Evolutionary conservation across 2,329 filamentous ascomycete genomes (phyloP).

Genomic region (Epichloe baconii): DNA sequence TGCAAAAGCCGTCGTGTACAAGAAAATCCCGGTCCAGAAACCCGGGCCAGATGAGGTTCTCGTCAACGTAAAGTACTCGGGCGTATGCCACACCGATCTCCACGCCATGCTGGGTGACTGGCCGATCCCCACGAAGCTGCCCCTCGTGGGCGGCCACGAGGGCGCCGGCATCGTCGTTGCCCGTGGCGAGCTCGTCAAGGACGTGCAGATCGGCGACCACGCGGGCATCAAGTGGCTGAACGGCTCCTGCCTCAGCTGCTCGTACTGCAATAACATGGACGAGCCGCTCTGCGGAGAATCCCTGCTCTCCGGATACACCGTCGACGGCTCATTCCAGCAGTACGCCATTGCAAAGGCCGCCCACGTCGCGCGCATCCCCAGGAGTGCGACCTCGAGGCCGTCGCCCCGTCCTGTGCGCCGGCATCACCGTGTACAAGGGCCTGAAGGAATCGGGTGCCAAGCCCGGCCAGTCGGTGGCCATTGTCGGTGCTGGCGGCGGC

Average conservation of each 20-base stretch:
- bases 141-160: slow-evolving; percentile 73
- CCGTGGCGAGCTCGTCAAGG: slow-evolving; percentile 60
- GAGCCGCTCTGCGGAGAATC: slow-evolving; percentile 72
- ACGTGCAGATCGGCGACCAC: slow-evolving; percentile 70
- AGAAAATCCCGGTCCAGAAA: slow-evolving; percentile 67
- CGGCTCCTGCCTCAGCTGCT: slow-evolving; percentile 69
- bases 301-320: slow-evolving; percentile 76
- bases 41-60: slow-evolving; percentile 85
- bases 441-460: slow-evolving; percentile 67
- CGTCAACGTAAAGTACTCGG: slow-evolving; percentile 79
- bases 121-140: slow-evolving; percentile 71
- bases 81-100: slow-evolving; percentile 80
- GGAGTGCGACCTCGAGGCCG: slow-evolving; percentile 62
- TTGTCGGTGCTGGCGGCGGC: slow-evolving; percentile 78
- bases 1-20: slow-evolving; percentile 48
- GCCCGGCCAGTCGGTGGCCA: slow-evolving; percentile 66
- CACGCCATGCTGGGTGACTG: slow-evolving; percentile 79
- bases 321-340: slow-evolving; percentile 88
- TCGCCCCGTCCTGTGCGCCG: slow-evolving; percentile 71
- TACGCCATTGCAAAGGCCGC: slow-evolving; percentile 79
- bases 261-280: slow-evolving; percentile 68
- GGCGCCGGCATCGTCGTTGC: slow-evolving; percentile 76
- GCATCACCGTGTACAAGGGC: slow-evolving; percentile 85
- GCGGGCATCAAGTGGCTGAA: slow-evolving; percentile 93
- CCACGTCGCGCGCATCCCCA: slow-evolving; percentile 71